Evolutionary conservation across 768 basidiomycete genomes (phyloP).

Genomic region (Amanita pseudoporphyria): DNA sequence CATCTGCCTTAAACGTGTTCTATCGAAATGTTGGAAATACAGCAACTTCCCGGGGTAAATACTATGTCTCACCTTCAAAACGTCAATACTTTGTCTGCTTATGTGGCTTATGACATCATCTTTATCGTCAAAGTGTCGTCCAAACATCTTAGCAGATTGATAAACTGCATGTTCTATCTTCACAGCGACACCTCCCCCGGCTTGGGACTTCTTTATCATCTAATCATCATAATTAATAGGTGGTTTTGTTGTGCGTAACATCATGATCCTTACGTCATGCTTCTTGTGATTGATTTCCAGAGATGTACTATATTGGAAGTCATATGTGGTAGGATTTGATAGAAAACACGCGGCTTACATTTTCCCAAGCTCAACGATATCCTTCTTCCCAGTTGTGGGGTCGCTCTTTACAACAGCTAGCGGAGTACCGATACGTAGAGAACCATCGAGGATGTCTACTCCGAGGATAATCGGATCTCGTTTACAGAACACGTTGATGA

Average conservation of each 20-base stretch:
- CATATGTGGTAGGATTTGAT: conserved; percentile 7
- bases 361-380: conserved; percentile 87
- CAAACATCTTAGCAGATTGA: conserved; percentile 91
- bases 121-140: conserved; percentile 92
- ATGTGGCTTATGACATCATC: conserved; percentile 90
- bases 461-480: conserved; percentile 97
- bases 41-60: neutral
- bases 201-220: conserved; percentile 88
- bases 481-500: conserved; percentile 90
- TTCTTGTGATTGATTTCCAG: conserved; percentile 96
- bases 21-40: conserved; percentile 19
- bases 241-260: neutral
- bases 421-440: conserved; percentile 86
- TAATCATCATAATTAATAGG: conserved; percentile 19
- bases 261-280: conserved; percentile 46
- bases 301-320: conserved; percentile 55
- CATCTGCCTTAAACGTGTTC: conserved; percentile 83
- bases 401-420: conserved; percentile 93
- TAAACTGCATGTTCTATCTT: conserved; percentile 98
- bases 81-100: conserved; percentile 89
- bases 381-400: conserved; percentile 78
- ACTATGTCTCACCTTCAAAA: conserved; percentile 63
- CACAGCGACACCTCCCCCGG: conserved; percentile 94
- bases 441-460: conserved; percentile 92
- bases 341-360: conserved; percentile 47